A percentile compares a stretch with the other conserved stretches of the same genome.
Evolutionary conservation across 2,329 filamentous ascomycete species (phyloP).

Genomic region (Alternaria tenuissima): DNA sequence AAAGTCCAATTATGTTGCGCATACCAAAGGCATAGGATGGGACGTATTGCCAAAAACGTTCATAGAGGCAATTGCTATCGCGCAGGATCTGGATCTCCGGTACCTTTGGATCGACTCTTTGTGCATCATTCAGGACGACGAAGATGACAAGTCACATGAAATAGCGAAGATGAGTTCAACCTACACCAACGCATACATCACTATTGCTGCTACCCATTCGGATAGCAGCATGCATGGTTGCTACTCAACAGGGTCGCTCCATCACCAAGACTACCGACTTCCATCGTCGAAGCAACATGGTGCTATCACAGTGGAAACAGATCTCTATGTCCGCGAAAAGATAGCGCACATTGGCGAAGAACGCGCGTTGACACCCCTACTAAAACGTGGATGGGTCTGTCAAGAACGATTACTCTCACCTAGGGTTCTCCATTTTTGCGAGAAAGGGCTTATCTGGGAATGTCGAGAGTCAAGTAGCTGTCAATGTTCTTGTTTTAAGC

Average conservation of each 20-base stretch:
- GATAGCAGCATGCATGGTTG: neutral
- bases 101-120: neutral
- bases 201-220: neutral
- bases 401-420: neutral
- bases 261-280: neutral
- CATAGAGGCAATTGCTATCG: rapidly evolving
- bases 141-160: neutral
- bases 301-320: too few species aligned
- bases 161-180: neutral
- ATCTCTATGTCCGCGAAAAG: neutral
- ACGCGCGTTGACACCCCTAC: neutral
- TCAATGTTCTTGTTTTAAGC: neutral
- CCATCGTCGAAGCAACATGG: neutral
- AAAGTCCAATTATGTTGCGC: neutral
- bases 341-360: neutral
- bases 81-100: neutral
- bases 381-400: neutral
- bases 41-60: neutral
- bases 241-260: neutral
- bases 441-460: neutral
- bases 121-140: neutral
- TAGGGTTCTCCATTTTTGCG: neutral
- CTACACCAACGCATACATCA: neutral
- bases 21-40: neutral
- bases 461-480: neutral